These are phyloP conservation scores for Aegilops tauschii DNA, from an alignment of 176 grass and related monocot species.

Conservation along the genomic window DNA sequence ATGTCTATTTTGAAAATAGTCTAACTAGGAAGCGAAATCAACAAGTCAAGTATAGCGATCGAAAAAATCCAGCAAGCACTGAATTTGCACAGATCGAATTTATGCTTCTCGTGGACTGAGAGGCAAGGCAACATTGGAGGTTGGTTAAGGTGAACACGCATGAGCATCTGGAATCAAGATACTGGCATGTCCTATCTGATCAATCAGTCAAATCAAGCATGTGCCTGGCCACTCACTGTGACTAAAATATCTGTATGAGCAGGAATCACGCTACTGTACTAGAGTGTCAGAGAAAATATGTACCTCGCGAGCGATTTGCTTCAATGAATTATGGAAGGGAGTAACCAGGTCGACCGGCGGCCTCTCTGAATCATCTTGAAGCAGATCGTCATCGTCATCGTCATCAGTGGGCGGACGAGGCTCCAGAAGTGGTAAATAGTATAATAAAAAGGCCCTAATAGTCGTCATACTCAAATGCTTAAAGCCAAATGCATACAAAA, in stretches of 20 bases:
- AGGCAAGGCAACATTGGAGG: not conserved
- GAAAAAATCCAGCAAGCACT: constrained; percentile 9
- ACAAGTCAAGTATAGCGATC: not conserved
- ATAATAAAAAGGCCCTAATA: constrained; percentile 83
- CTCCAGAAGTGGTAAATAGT: constrained; percentile 97
- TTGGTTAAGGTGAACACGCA: not conserved
- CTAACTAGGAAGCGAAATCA: not conserved
- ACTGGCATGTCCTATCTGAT: not conserved
- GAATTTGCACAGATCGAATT: not conserved
- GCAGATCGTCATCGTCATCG: constrained; percentile 55
- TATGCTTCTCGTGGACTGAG: not conserved
- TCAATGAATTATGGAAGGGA: constrained; percentile 82
- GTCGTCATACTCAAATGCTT: constrained; percentile 81
- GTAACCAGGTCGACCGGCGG: constrained; percentile 67
- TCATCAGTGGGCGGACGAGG: constrained; percentile 48
- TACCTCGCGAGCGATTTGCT: constrained; percentile 89
- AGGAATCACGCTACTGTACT: not conserved
- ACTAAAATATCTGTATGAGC: not conserved
- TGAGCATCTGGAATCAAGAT: not conserved
- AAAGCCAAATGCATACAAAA: constrained; percentile 70
- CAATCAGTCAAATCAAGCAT: constrained; percentile 15
- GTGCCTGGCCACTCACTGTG: not conserved
- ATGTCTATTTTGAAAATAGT: not conserved
- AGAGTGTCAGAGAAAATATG: not conserved
- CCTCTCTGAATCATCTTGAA: constrained; percentile 42